Conservation (phyloP, 2,329 filamentous ascomycete genomes). For the Rutstroemia sp. region DNA sequence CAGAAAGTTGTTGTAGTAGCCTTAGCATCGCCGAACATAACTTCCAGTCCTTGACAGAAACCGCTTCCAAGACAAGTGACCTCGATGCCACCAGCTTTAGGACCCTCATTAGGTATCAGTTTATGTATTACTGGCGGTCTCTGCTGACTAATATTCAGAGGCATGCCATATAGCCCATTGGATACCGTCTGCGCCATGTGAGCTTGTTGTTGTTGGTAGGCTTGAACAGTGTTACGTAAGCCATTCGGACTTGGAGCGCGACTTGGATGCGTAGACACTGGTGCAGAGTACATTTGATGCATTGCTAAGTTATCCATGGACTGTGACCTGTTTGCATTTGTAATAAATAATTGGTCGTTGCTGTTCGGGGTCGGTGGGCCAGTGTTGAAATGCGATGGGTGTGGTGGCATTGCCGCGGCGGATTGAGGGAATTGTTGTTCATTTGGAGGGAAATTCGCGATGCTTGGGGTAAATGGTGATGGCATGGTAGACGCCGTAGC, state of each 20-base stretch:
- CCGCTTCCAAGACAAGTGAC: slow-evolving; percentile 76
- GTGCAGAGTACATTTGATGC: slow-evolving; percentile 62
- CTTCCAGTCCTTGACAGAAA: slow-evolving; percentile 72
- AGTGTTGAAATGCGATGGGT: slow-evolving; percentile 41
- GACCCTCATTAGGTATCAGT: slow-evolving; percentile 75
- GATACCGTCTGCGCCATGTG: slow-evolving; percentile 43
- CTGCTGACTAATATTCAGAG: slow-evolving; percentile 42
- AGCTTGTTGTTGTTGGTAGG: slow-evolving; percentile 35
- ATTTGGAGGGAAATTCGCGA: slow-evolving; percentile 36
- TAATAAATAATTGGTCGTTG: slow-evolving; percentile 52
- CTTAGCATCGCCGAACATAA: slow-evolving; percentile 71
- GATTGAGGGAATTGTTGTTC: slow-evolving; percentile 24
- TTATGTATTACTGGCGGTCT: slow-evolving; percentile 66
- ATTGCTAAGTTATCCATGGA: slow-evolving; percentile 59
- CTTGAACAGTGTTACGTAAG: slow-evolving; percentile 39
- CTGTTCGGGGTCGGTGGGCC: slow-evolving; percentile 61
- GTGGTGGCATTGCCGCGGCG: slow-evolving; percentile 16
- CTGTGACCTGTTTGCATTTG: slow-evolving; percentile 48
- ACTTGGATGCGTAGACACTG: slow-evolving; percentile 66
- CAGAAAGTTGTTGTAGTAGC: slow-evolving; percentile 58
- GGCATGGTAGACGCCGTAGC: slow-evolving; percentile 34
- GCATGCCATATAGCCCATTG: slow-evolving; percentile 43
- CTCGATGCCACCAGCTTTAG: slow-evolving; percentile 76
- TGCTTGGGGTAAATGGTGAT: slow-evolving; percentile 47
- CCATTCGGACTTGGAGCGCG: slow-evolving; percentile 67